These are phyloP conservation scores for Naganishia liquefaciens DNA, from an alignment of 1,284 basidiomycete species.

Conservation along the genomic window DNA sequence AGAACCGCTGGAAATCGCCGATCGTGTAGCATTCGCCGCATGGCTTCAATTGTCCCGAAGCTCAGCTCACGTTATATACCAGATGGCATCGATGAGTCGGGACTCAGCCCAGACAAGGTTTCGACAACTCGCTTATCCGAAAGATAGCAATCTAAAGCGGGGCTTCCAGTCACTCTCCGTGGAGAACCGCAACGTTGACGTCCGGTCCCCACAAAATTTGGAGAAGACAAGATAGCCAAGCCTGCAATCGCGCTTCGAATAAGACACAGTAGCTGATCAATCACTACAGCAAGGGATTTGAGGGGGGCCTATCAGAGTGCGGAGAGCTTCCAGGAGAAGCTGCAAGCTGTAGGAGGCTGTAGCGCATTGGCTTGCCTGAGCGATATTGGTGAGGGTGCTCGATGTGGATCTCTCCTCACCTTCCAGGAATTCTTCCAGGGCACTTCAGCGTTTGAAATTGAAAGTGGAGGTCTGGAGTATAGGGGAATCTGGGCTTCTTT, in stretches of 20 bases:
- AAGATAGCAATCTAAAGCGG: not conserved
- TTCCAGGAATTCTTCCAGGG: too few relatives aligned
- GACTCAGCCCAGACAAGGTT: not conserved
- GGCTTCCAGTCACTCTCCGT: not conserved
- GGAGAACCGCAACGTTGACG: conserved; percentile 11
- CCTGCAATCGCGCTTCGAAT: not conserved
- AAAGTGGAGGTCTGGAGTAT: not conserved
- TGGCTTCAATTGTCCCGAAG: not conserved
- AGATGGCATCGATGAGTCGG: not conserved
- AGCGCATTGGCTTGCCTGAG: not conserved
- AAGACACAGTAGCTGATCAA: too few relatives aligned
- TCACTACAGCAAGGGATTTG: not conserved
- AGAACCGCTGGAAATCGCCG: too few relatives aligned
- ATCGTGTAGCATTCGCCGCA: not conserved
- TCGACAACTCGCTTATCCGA: not conserved
- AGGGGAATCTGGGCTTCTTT: not conserved
- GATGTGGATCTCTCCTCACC: not conserved
- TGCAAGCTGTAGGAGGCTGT: too few relatives aligned
- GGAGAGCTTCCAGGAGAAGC: too few relatives aligned
- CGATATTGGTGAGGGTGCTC: not conserved
- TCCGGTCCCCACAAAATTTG: conserved; percentile 14
- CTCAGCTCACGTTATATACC: not conserved
- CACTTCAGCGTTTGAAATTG: too few relatives aligned
- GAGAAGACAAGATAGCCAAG: not conserved
- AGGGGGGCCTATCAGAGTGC: too few relatives aligned